A percentile compares a stretch with the other conserved stretches of the same genome.
Evolutionary conservation across 495 filamentous ascomycete species (phyloP).

Genomic region (Podospora anserina): DNA sequence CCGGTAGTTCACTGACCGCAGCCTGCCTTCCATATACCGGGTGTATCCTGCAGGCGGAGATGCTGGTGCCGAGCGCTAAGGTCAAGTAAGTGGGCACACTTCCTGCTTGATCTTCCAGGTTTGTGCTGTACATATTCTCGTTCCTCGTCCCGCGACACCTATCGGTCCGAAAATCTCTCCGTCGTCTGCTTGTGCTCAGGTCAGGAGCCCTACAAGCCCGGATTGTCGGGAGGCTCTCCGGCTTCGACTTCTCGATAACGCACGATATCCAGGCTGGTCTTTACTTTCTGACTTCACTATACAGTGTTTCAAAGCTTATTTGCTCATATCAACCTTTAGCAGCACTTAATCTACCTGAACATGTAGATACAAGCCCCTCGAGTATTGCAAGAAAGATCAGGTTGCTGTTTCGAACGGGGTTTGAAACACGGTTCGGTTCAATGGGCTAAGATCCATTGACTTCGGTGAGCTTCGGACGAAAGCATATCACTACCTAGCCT

Average conservation of each 20-base stretch:
- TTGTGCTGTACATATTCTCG: not conserved
- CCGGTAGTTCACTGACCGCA: slow-evolving; percentile 9
- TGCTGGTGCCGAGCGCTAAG: slow-evolving; percentile 13
- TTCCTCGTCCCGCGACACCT: slow-evolving; percentile 6
- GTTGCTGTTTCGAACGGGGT: too few relatives aligned
- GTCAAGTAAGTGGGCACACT: not conserved
- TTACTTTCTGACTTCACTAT: not conserved
- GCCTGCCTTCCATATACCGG: slow-evolving; percentile 10
- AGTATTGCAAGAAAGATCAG: too few relatives aligned
- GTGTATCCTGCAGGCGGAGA: slow-evolving; percentile 14
- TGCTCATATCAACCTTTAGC: not conserved
- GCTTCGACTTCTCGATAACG: too few relatives aligned
- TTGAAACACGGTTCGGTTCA: too few relatives aligned
- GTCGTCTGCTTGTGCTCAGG: not conserved
- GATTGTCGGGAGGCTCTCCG: slow-evolving; percentile 11
- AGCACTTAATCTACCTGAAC: not conserved
- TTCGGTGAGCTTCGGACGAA: too few relatives aligned
- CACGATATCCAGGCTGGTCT: not conserved
- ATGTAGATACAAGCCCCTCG: too few relatives aligned
- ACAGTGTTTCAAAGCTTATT: not conserved
- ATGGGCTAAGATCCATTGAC: too few relatives aligned
- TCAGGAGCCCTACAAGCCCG: slow-evolving; percentile 6
- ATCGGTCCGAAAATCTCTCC: slow-evolving; percentile 17
- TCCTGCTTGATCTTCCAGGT: not conserved
- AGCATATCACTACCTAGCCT: too few relatives aligned